Percentiles rank a stretch among this genome's conserved stretches.
Evolutionary conservation across 176 grass and related monocot species (phyloP).

Genomic region (Carex littledalei): DNA sequence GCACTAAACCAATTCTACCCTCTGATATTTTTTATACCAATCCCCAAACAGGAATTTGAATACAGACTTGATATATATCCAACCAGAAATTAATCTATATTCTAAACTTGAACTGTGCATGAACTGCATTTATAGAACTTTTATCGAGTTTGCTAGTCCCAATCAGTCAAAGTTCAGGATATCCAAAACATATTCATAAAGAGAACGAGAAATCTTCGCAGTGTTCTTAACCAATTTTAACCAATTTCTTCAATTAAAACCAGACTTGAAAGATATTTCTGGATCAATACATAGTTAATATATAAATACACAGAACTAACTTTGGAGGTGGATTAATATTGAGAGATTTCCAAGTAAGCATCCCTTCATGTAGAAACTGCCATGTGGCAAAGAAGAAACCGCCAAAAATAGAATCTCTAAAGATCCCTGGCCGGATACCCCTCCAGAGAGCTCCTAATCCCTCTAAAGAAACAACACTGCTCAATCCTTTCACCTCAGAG

Average conservation of each 20-base stretch:
- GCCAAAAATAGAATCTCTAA: constrained; percentile 78
- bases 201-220: neutral
- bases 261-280: neutral
- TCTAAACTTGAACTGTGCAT: neutral
- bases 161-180: neutral
- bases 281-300: neutral
- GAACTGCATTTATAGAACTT: neutral
- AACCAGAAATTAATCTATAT: neutral
- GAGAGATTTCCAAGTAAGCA: constrained; percentile 80
- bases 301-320: constrained; percentile 27
- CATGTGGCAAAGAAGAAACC: constrained; percentile 88
- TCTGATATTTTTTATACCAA: neutral
- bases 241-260: neutral
- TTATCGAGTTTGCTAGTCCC: neutral
- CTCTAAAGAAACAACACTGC: constrained; percentile 65
- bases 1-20: neutral
- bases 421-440: constrained; percentile 71
- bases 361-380: constrained; percentile 71
- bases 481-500: constrained; percentile 71
- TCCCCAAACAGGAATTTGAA: neutral
- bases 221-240: neutral
- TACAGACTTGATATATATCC: neutral
- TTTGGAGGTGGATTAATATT: constrained; percentile 72
- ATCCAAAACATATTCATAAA: neutral
- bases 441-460: constrained; percentile 87